Evolutionary conservation across 345 rosid genomes (phyloP).

Genomic region (Nasturtium officinale): DNA sequence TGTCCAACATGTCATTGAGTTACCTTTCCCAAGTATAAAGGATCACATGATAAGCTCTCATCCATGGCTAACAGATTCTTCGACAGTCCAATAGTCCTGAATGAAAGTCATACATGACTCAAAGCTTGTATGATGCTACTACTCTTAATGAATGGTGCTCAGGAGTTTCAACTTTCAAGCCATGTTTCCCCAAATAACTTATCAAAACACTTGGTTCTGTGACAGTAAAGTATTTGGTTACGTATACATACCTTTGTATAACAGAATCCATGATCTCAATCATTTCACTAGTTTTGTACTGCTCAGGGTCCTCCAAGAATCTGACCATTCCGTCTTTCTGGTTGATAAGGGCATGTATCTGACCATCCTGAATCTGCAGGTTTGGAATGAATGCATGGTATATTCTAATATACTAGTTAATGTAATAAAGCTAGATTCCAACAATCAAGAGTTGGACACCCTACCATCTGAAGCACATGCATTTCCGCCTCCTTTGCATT

Average conservation of each 20-base stretch:
- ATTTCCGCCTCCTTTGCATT: conserved; percentile 92
- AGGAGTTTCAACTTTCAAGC: neutral
- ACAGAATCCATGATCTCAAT: conserved; percentile 79
- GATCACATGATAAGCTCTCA: conserved; percentile 78
- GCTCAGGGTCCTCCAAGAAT: conserved; percentile 97
- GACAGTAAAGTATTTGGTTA: neutral
- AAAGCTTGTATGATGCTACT: neutral
- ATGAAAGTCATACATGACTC: conserved; percentile 39
- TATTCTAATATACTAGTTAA: neutral
- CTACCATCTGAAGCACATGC: conserved; percentile 99
- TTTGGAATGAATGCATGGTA: conserved; percentile 5
- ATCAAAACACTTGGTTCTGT: conserved; percentile 12
- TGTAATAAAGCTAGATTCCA: conserved; percentile 12
- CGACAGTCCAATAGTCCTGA: conserved; percentile 81
- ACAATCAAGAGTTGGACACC: conserved; percentile 17
- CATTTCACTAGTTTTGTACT: conserved; percentile 87
- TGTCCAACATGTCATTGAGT: conserved; percentile 30
- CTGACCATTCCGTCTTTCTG: conserved; percentile 99
- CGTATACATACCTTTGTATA: conserved; percentile 68
- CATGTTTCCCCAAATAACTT: neutral
- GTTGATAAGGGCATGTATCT: conserved; percentile 94
- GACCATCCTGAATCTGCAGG: conserved; percentile 88
- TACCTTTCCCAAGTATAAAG: conserved; percentile 80
- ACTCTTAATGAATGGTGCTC: neutral
- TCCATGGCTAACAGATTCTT: conserved; percentile 80